A percentile compares a stretch with the other conserved stretches of the same genome.
phyloP scores from a whole-genome alignment of 768 basidiomycete genomes.

The Sutorius australiensis region DNA sequence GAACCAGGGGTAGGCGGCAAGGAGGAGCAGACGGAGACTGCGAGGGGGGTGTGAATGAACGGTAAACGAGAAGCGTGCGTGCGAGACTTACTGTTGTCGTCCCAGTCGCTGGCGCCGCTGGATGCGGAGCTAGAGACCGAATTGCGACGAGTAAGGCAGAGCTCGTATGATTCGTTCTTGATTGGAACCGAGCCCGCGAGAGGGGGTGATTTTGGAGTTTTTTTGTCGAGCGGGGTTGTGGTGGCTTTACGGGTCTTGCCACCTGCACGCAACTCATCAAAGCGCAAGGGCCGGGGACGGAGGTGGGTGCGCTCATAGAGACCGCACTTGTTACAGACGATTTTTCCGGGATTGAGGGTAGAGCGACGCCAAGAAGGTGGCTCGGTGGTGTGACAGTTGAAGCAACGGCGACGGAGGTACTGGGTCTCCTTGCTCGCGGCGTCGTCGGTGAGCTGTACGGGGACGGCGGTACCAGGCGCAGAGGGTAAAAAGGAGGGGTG shows the following conservation, averaged over 20 bases:
- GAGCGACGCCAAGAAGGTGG: constrained; percentile 86
- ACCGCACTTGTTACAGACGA: constrained; percentile 93
- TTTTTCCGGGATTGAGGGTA: constrained; percentile 87
- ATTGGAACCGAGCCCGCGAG: constrained; percentile 39
- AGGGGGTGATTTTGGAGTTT: constrained; percentile 32
- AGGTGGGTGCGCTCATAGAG: constrained; percentile 88
- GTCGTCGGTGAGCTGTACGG: constrained; percentile 86
- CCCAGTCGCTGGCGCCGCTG: constrained; percentile 68
- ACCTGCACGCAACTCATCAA: constrained; percentile 85
- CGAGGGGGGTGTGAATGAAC: background rate
- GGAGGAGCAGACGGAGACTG: constrained; percentile 33
- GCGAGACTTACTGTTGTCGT: constrained; percentile 62
- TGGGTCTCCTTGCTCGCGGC: constrained; percentile 89
- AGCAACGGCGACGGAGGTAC: constrained; percentile 82
- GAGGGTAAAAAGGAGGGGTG: constrained; percentile 41
- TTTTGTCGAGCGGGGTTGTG: constrained; percentile 28
- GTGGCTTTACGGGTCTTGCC: constrained; percentile 67
- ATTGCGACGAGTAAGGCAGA: constrained; percentile 49
- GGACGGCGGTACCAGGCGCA: constrained; percentile 41
- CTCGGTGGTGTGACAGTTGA: constrained; percentile 90
- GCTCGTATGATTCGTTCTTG: constrained; percentile 64
- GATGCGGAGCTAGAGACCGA: constrained; percentile 60
- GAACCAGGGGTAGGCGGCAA: constrained; percentile 36
- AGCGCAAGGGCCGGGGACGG: constrained; percentile 76
- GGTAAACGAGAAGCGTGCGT: background rate